phyloP scores from a whole-genome alignment of 495 filamentous ascomycete species.

The Glarea lozoyensis region DNA sequence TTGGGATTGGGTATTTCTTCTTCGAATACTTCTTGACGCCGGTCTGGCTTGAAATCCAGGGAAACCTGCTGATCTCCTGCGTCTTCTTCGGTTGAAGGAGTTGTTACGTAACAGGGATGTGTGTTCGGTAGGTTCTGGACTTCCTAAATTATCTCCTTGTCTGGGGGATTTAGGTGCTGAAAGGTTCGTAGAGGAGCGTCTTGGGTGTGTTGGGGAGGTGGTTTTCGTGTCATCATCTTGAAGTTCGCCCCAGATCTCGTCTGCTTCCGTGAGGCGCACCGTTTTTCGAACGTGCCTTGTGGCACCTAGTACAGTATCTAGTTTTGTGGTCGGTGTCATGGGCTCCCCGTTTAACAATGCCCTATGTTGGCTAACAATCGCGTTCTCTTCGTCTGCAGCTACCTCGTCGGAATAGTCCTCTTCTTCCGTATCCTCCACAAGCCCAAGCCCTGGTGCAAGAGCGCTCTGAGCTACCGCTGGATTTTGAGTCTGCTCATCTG shows the following conservation, averaged over 20 bases:
- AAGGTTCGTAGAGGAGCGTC: slow-evolving; percentile 22
- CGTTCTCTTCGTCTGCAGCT: slow-evolving; percentile 33
- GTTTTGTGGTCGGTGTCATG: slow-evolving; percentile 29
- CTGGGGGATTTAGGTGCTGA: slow-evolving; percentile 23
- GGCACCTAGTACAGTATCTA: slow-evolving; percentile 20
- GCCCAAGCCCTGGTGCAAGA: slow-evolving; percentile 59
- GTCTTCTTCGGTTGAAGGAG: slow-evolving; percentile 8
- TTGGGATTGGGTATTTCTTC: neutral
- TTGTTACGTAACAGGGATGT: slow-evolving; percentile 18
- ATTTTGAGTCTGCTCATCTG: slow-evolving; percentile 56
- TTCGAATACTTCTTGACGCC: slow-evolving; percentile 6
- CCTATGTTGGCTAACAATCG: slow-evolving; percentile 26
- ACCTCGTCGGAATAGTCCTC: slow-evolving; percentile 38
- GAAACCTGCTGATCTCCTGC: slow-evolving; percentile 44
- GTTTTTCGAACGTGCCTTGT: slow-evolving; percentile 27
- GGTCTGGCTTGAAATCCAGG: slow-evolving; percentile 40
- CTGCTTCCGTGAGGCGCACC: slow-evolving; percentile 42
- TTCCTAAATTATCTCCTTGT: slow-evolving; percentile 24
- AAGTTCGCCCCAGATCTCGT: slow-evolving; percentile 61
- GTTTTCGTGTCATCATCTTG: slow-evolving; percentile 42
- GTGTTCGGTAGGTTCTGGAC: slow-evolving; percentile 22
- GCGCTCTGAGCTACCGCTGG: slow-evolving; percentile 51
- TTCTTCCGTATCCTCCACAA: slow-evolving; percentile 56
- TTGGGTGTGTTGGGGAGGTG: slow-evolving; percentile 20
- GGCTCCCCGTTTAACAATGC: slow-evolving; percentile 34